Evolutionary conservation across 1,284 basidiomycete species (phyloP), one percentile per base, ranked within the genome.

Genomic region (Testicularia cyperi): DNA sequence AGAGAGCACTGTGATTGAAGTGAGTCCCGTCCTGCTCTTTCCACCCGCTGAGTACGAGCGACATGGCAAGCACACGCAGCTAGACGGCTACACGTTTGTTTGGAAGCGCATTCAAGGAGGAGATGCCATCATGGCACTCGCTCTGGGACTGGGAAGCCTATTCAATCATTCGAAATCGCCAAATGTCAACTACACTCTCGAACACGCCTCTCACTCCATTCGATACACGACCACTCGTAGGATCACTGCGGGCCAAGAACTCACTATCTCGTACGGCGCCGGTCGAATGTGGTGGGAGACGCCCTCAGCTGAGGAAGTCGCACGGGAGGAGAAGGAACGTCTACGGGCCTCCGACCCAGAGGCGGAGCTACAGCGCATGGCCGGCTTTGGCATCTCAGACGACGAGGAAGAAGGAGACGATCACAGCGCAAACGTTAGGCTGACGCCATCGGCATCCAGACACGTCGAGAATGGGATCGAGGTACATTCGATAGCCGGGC

Each of bases 61-160:
- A 8, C 43, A 70, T 42, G 73, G 71, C 0, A 62, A 60, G 20
- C 52, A 86, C 64, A 92, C 88, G 0, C 78, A 87, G 0, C 78
- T 94, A 13, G 87, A 92, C 61, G 85, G 87, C 38, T 92, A 92
- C 73, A 86, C 88, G 0, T 92, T 92, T 71, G 85, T 83, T 31
- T 95, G 90, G 73, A 58, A 58, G 36, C 87, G 65, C 33, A 83
- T 84, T 2, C 21, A 14, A 5, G 28, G 26, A 2, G 39, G 49
- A 1, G 19, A 19, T 13, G 44, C 46, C 4, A 30, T 63, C 6
- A 90, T 90, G 88, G 92, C 88, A 0, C 81, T 97, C 2, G 88
- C 88, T 0, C 77, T 94, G 0, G 92, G 92, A 2, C 80, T 94
- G 21, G 91, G 88, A 8, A 88, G 87, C 1, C 71, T 90, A 4